phyloP scores from a whole-genome alignment of 441 rosid genomes.

The Jatropha multifida region DNA sequence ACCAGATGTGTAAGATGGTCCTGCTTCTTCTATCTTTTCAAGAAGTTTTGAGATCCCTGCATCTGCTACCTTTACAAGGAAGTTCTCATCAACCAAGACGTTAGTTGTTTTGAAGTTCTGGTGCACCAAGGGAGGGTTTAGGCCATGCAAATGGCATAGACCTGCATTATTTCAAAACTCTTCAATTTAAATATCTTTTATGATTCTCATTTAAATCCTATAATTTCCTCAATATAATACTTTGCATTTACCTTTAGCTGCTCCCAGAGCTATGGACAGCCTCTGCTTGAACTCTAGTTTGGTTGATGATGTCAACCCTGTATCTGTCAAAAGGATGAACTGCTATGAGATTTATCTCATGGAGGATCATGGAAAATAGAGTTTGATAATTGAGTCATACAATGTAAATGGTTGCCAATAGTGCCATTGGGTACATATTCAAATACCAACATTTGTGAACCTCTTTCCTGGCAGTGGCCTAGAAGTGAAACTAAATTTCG shows the following conservation, averaged over 20 bases:
- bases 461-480: slow-evolving; percentile 58
- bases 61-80: slow-evolving; percentile 60
- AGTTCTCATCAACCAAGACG: slow-evolving; percentile 64
- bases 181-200: slow-evolving; percentile 5
- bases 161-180: slow-evolving; percentile 44
- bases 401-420: slow-evolving; percentile 51
- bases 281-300: slow-evolving; percentile 64
- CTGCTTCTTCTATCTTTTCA: slow-evolving; percentile 49
- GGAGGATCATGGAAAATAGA: slow-evolving; percentile 8
- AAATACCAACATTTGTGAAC: slow-evolving; percentile 49
- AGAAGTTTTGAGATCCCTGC: slow-evolving; percentile 48
- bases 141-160: slow-evolving; percentile 52
- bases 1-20: slow-evolving; percentile 43
- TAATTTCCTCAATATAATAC: slow-evolving; percentile 11
- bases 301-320: slow-evolving; percentile 35
- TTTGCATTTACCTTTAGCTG: slow-evolving; percentile 59
- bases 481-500: slow-evolving; percentile 55
- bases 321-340: slow-evolving; percentile 29
- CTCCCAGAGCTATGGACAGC: slow-evolving; percentile 60
- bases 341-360: slow-evolving; percentile 1
- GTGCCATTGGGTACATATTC: slow-evolving; percentile 62
- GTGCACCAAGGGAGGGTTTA: slow-evolving; percentile 59
- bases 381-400: slow-evolving; percentile 31
- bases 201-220: background rate
- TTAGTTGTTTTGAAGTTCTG: slow-evolving; percentile 63